Evolutionary conservation across 108 stramenopile species (phyloP), one percentile per base, ranked within the genome.

Genomic region (Fragilaria crotonensis): DNA sequence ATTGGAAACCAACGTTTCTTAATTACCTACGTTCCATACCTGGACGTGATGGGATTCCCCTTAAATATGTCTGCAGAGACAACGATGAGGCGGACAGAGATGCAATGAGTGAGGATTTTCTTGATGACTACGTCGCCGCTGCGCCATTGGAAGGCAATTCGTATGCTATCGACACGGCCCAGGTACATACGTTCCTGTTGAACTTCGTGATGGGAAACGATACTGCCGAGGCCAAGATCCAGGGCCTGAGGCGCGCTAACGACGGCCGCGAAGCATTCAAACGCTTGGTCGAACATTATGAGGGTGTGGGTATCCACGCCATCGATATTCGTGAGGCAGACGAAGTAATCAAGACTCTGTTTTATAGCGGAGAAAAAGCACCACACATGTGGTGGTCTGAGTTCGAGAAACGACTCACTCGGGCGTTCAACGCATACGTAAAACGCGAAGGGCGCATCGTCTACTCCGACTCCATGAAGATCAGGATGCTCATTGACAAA

Each of bases 1-100:
- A 21, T 36, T 58, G 33, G 57, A n/a, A 5, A 44, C 33, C 33
- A 44, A 25, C 36, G 20, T 36, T 58, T 44, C 57, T 58, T 36
- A 50, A 50, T 20, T 50, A 19, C 49, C 49, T 50, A 7, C 7
- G 49, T 5, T 20, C 5, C 49, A 50, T 50, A 7, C 49, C 49
- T 50, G 49, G 49, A 50, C 14, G 49, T 11, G 49, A 50, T 19
- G 49, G 49, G 7, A 20, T 50, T 21, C 49, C 7, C n/a, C 21
- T 50, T 17, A 19, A 50, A 21, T 19, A 50, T 20, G 21, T 50
- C 7, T 50, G 49, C n/a, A 11, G n/a, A 21, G 49, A 50, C 5
- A 7, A 50, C 21, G 49, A 50, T 20, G n/a, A 50, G 7, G n/a
- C 49, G 7, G 49, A n/a, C 21, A 11, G n/a, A 21, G 21, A 7